Percentiles rank a stretch among this genome's conserved stretches.
Evolutionary conservation across 495 filamentous ascomycete species (phyloP).

Genomic region (Aspergillus funiculosus): DNA sequence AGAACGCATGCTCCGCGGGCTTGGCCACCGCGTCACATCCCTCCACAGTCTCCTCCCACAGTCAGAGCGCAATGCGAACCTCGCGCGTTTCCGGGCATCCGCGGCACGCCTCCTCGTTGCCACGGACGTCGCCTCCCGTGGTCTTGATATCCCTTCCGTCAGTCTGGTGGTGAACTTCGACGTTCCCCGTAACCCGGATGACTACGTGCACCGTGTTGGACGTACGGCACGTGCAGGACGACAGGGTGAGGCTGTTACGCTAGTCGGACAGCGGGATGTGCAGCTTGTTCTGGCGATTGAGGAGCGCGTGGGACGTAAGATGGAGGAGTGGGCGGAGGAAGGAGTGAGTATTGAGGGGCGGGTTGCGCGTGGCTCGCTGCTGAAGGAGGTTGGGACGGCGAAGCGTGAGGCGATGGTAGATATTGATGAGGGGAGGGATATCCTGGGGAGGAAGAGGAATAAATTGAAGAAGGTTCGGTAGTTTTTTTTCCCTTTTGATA

Average conservation of each 20-base stretch:
- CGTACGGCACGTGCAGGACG: conserved; percentile 89
- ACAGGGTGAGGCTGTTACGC: conserved; percentile 72
- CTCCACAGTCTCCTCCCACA: conserved; percentile 84
- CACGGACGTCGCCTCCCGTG: conserved; percentile 91
- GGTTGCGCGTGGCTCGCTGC: conserved; percentile 64
- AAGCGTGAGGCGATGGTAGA: conserved; percentile 84
- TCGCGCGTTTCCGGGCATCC: conserved; percentile 85
- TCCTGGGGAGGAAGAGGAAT: conserved; percentile 47
- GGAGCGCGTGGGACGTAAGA: conserved; percentile 67
- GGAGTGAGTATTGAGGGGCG: conserved; percentile 84
- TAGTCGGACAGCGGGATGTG: conserved; percentile 90
- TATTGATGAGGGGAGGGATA: conserved; percentile 87
- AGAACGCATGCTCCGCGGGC: conserved; percentile 73
- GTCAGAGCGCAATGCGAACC: conserved; percentile 72
- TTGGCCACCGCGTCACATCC: conserved; percentile 84
- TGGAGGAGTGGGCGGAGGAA: conserved; percentile 80
- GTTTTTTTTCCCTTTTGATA: neutral
- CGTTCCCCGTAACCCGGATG: conserved; percentile 89
- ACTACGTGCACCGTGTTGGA: conserved; percentile 95
- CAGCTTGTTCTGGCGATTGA: conserved; percentile 84
- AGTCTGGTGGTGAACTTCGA: conserved; percentile 91
- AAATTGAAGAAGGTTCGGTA: conserved; percentile 44
- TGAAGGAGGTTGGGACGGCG: conserved; percentile 86
- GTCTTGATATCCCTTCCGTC: conserved; percentile 93
- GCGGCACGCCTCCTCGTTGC: conserved; percentile 88